These are phyloP conservation scores for Clarireedia sp. DNA, from an alignment of 2,329 filamentous ascomycete genomes.

Conservation along the genomic window DNA sequence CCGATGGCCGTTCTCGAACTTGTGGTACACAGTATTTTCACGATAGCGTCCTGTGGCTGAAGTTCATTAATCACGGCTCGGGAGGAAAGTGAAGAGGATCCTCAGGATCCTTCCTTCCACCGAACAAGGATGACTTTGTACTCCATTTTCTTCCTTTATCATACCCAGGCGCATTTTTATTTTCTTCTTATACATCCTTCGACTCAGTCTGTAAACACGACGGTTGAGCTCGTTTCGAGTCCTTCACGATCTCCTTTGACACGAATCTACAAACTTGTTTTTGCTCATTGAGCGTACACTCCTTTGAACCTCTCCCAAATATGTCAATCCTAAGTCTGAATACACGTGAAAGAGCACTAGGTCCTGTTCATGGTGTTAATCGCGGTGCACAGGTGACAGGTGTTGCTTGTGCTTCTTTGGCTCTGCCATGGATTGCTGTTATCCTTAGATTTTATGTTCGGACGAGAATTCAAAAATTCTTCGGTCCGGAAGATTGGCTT, in stretches of 20 bases:
- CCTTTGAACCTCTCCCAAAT: neutral
- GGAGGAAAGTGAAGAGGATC: no score
- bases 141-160: no score
- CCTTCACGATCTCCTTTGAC: neutral
- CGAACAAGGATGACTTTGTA: no score
- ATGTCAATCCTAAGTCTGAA: neutral
- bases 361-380: constrained; percentile 8
- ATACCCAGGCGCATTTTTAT: no score
- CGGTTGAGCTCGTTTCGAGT: neutral
- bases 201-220: neutral
- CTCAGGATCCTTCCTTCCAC: no score
- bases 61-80: no score
- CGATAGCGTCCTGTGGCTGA: no score
- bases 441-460: constrained; percentile 26
- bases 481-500: constrained; percentile 28
- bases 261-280: neutral
- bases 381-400: constrained; percentile 25
- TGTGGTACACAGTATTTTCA: no score
- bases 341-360: neutral
- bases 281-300: neutral
- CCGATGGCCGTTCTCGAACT: no score
- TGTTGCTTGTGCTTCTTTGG: constrained; percentile 30
- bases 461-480: constrained; percentile 23
- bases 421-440: constrained; percentile 29
- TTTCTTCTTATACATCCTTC: neutral